Evolutionary conservation across 768 basidiomycete genomes (phyloP), one percentile per base, ranked within the genome.

Genomic region (Mycena indigotica): DNA sequence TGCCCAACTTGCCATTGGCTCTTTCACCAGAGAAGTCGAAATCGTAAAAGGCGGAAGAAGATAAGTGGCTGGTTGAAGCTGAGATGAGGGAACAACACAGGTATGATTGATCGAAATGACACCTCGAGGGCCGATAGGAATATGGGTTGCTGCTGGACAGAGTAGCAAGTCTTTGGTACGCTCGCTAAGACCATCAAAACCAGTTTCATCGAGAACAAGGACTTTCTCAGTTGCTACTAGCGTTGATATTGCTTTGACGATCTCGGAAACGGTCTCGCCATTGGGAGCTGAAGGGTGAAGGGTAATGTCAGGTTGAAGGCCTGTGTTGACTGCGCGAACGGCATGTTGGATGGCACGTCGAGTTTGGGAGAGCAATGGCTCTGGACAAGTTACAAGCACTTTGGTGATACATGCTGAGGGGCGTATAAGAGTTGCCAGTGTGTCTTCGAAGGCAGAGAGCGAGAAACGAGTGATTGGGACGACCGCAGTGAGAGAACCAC

Each of bases 11-110:
- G 57, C 40, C 23, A 61, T 53, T 17, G 61, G 25, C 41, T 63
- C 60, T 10, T 66, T 66, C 12, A 72, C 57, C 16, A 77, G 53
- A 24, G 67, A 52, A 1, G 70, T 57, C 10, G 80, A 80, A 28
- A 82, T 61, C 5, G 86, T 72, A 58, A 89, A 84, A 2, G 88
- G 88, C 16, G 89, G 89, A 2, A 83, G 65, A 2, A 90, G 72
- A 67, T 81, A 84, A 3, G 72, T 67, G 2, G 81, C 84, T 24
- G 76, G 67, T 28, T 74, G 75, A 21, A 72, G 65, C 6, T 59
- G 56, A 0, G 66, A 64, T 8, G 72, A 69, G 4, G 73, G 66
- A n/a, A 60, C 51, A 40, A 78, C 56, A 48, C 69, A 76, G n/a
- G 73, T 68, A 30, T 61, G 62, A 53, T 71, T 68, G 26, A 46